Base-by-base conservation (phyloP, 2,329 filamentous ascomycete genomes). In the Botryotinia calthae region DNA sequence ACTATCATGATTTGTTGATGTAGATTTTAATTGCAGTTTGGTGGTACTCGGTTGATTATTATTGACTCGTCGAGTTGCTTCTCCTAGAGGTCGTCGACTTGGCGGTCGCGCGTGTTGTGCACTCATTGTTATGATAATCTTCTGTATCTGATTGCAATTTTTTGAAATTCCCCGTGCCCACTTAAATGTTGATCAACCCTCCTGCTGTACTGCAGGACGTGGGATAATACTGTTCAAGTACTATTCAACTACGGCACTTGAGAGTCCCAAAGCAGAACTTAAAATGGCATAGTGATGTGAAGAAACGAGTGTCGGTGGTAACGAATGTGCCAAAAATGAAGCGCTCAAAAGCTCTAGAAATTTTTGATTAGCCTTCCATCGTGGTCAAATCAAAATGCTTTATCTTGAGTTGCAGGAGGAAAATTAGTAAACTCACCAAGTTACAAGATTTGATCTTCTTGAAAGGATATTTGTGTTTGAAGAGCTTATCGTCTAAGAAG, bases 1-100 rank as follows among this genome's bases (percentile, higher is more conserved):
- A 48, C 77, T 79, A 56, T 79, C 78, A 72, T 79, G 78, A 63
- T 78, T 78, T 42, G 77, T 77, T 56, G 74, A 31, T 46, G 66
- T 54, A 25, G 42, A 51, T 73, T 79, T 79, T 8, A 76, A 73
- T 46, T 73, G 61, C 18, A 71, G 40, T 34, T 18, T 40, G 10
- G 31, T 54, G 18, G 72, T 71, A 14, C 63, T 54, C 7, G 71
- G 65, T 54, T 78, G 79, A n/a, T 72, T 59, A 69, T 80, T 81
- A 65, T 81, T 81, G 69, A 81, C 75, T 67, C 80, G 76, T 51
- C 73, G 72, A 34, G 79, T 80, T 65, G 79, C 78, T 73, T 81
- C 80, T 63, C 78, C 79, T 18, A 81, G 76, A 64, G 76, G 66
- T 54, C 80, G 79, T 72, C 79, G 78, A 73, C 78, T 78, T 65